Evolutionary conservation across 306 rosid species (phyloP), one percentile per base, ranked within the genome.

Genomic region (Fragaria nilgerrensis): DNA sequence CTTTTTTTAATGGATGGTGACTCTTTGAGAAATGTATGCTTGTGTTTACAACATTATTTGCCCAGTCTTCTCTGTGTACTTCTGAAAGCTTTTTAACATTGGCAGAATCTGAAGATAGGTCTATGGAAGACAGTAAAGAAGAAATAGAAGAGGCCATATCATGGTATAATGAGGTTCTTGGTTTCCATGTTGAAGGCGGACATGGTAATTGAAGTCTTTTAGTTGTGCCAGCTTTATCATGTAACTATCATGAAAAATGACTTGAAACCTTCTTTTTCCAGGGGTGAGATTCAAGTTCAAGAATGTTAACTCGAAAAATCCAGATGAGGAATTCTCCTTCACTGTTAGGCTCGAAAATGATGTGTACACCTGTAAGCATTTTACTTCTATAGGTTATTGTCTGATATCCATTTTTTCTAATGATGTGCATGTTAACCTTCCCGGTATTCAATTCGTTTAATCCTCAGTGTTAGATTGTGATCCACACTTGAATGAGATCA

Each of bases 161-260:
- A 36, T 95, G 99, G 99, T 95, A 95, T 82, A 89, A 92, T 55
- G 85, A 83, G 70, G 89, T 88, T 75, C 96, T 95, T 72, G 96
- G 90, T 72, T 85, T 95, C 70, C 84, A 86, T 75, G 89, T 92
- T 82, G 92, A 91, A 92, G 97, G 91, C 39, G 96, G 96, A 79
- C 86, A 70, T 80, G 99, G 99, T 92, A 92, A 86, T 80, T 81
- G 52, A 55, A 59, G 12, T 64, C 79, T 5, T 71, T 82, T 68
- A 49, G 32, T 78, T 58, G 43, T 76, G 43, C 41, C 50, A 69
- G 20, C 12, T 75, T 65, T 78, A 6, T 67, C 8, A 10, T 72
- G 50, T 37, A 53, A 48, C 17, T 73, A 77, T 45, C 71, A 16
- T 58, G 73, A 73, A 55, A 45, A 76, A 27, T 81, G 76, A 29